Evolutionary conservation across 2,329 filamentous ascomycete genomes (phyloP).

Genomic region (Sphaerulina vaccinii): DNA sequence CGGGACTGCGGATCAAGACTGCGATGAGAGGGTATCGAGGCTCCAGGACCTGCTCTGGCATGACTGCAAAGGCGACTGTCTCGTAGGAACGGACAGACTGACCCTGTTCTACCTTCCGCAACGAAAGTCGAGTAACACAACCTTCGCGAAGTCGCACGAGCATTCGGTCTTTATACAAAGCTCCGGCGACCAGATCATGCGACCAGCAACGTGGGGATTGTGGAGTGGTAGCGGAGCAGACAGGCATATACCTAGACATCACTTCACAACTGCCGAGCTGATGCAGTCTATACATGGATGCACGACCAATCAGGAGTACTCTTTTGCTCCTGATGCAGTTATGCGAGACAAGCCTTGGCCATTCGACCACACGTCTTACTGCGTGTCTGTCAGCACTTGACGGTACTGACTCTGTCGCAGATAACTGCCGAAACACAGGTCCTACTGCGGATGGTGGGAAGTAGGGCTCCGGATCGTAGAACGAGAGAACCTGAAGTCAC

Average conservation of each 20-base stretch:
- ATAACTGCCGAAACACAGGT: neutral
- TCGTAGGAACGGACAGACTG: no score
- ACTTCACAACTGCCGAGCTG: no score
- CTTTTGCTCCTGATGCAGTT: no score
- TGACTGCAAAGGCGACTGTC: no score
- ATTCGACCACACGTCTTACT: neutral
- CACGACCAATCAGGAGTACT: neutral
- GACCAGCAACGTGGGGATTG: neutral
- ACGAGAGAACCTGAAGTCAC: neutral
- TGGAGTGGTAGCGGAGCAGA: neutral
- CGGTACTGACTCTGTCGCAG: neutral
- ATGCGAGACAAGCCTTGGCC: no score
- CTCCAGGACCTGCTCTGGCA: no score
- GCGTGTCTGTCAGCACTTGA: neutral
- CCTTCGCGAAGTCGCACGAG: neutral
- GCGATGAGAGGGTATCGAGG: no score
- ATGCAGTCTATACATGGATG: neutral
- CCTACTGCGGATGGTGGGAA: neutral
- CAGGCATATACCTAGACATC: neutral
- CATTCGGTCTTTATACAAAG: neutral
- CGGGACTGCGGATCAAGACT: no score
- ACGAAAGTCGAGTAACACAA: no score
- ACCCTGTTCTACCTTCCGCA: no score
- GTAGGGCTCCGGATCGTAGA: neutral
- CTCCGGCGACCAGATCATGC: no score